Conservation (phyloP, 768 basidiomycete genomes). For the Peribolospora kevripleyi region DNA sequence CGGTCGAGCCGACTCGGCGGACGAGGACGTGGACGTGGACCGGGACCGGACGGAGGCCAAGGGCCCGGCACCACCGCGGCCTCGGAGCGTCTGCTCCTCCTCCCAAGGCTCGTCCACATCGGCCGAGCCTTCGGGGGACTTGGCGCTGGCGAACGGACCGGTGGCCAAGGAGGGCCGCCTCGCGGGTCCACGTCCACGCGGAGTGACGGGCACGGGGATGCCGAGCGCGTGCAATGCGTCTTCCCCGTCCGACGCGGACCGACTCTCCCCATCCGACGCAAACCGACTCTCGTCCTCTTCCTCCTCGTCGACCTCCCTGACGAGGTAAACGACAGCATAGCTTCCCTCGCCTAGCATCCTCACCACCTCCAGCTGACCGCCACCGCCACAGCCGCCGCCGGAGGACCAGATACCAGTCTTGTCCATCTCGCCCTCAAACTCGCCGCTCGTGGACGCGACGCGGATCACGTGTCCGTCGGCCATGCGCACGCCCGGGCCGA, state of each 20-base stretch:
- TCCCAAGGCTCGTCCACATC: not conserved
- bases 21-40: conserved; percentile 27
- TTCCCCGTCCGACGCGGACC: not conserved
- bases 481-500: conserved; percentile 41
- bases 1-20: conserved; percentile 26
- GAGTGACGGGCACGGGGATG: no score
- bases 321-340: conserved; percentile 15
- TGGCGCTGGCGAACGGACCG: conserved; percentile 26
- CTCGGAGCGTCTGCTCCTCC: not conserved
- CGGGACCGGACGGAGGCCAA: conserved; percentile 28
- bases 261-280: no score
- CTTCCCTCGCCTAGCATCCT: conserved; percentile 11
- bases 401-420: not conserved
- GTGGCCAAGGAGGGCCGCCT: conserved; percentile 5
- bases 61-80: no score
- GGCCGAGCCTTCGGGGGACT: conserved; percentile 12
- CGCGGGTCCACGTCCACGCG: not conserved
- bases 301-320: conserved; percentile 11
- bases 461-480: conserved; percentile 42
- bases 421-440: conserved; percentile 17
- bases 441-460: conserved; percentile 57
- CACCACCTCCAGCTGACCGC: conserved; percentile 12
- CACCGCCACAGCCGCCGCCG: conserved; percentile 7
- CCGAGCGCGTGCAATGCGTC: not conserved
- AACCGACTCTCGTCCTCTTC: conserved; percentile 2